Percentiles rank a stretch among this genome's conserved stretches.
phyloP scores from a whole-genome alignment of 352 stramenopile genomes.

The Globisporangium spinosum region DNA sequence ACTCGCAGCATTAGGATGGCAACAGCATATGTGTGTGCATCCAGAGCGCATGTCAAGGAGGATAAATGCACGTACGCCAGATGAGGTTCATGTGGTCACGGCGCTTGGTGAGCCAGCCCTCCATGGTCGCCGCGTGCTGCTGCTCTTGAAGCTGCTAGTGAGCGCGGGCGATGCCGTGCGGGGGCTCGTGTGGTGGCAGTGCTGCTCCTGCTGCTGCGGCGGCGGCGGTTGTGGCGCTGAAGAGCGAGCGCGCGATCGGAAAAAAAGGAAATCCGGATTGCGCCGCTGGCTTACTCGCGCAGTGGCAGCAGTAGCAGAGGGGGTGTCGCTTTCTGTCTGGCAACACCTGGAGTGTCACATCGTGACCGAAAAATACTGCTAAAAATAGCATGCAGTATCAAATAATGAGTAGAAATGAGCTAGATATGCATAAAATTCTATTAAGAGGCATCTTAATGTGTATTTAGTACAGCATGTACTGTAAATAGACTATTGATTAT shows the following conservation, averaged over 20 bases:
- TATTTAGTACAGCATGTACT: neutral
- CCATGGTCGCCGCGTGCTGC: constrained; percentile 38
- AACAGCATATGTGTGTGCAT: neutral
- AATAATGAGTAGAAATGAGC: neutral
- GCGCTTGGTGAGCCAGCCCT: constrained; percentile 87
- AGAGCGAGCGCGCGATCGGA: constrained; percentile 1
- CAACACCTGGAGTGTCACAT: neutral
- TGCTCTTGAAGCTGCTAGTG: neutral
- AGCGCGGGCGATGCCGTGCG: neutral
- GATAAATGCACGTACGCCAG: constrained; percentile 52
- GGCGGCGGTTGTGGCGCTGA: neutral
- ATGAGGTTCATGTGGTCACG: constrained; percentile 91
- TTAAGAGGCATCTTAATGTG: neutral
- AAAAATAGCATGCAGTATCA: neutral
- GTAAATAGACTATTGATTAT: neutral
- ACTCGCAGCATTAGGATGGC: neutral
- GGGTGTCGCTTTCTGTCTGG: neutral
- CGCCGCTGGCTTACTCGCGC: neutral
- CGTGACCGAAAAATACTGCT: neutral
- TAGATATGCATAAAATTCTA: neutral
- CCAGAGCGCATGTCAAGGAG: neutral
- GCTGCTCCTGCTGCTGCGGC: neutral
- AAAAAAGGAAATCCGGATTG: neutral
- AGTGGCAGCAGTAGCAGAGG: neutral
- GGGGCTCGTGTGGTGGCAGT: neutral